Percentiles rank a stretch among this genome's conserved stretches.
These are phyloP conservation scores for Zymoseptoria crescenta DNA, from an alignment of 2,329 filamentous ascomycete genomes.

Conservation along the genomic window DNA sequence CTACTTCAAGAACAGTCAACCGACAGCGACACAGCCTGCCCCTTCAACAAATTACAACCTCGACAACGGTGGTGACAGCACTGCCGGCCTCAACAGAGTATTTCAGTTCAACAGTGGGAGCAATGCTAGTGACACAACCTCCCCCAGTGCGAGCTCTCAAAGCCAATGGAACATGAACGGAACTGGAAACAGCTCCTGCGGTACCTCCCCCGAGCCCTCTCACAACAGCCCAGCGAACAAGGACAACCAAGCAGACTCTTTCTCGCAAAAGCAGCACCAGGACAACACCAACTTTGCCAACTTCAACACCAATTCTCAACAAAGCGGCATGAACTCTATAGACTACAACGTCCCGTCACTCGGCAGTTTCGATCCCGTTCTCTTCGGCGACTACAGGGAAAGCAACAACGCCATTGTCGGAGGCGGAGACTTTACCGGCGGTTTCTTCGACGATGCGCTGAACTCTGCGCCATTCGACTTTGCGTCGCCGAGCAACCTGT, in stretches of 20 bases:
- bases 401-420: constrained; percentile 71
- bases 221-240: constrained; percentile 62
- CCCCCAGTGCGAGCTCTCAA: constrained; percentile 45
- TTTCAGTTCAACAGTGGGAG: constrained; percentile 45
- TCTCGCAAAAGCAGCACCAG: constrained; percentile 51
- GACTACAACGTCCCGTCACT: constrained; percentile 36
- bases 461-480: constrained; percentile 51
- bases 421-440: constrained; percentile 62
- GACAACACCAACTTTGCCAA: constrained; percentile 14
- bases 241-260: constrained; percentile 30
- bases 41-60: constrained; percentile 14
- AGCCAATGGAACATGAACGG: constrained; percentile 46
- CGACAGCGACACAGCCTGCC: constrained; percentile 13
- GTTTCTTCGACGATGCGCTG: constrained; percentile 62
- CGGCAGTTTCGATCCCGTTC: constrained; percentile 76
- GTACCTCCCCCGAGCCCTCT: constrained; percentile 69
- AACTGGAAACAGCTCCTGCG: constrained; percentile 58
- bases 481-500: constrained; percentile 66
- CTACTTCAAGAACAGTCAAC: constrained; percentile 22
- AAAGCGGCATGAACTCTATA: constrained; percentile 13
- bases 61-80: constrained; percentile 35
- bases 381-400: constrained; percentile 90
- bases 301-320: constrained; percentile 6
- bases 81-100: constrained; percentile 37
- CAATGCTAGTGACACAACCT: constrained; percentile 40